A percentile compares a stretch with the other conserved stretches of the same genome.
These are phyloP conservation scores for Avena eriantha DNA, from an alignment of 176 grass and related monocot species.

Conservation along the genomic window DNA sequence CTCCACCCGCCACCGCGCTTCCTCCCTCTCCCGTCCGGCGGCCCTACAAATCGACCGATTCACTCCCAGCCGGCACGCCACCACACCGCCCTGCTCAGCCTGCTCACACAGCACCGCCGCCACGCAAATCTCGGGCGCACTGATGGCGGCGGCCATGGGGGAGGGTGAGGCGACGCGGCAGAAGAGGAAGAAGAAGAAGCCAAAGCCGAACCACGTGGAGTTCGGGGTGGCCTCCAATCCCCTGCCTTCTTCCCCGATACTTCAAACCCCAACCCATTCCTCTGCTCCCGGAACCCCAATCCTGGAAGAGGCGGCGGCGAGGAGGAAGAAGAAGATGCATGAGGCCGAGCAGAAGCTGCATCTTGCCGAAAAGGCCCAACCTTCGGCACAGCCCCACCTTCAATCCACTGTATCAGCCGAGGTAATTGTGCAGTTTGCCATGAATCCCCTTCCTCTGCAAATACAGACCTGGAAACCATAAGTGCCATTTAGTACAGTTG, in stretches of 20 bases:
- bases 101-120: no score
- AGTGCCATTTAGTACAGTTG: no score
- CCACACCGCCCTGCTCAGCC: no score
- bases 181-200: conserved; percentile 14
- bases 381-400: no score
- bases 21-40: no score
- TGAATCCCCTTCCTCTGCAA: no score
- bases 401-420: no score
- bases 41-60: no score
- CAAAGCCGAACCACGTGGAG: not conserved
- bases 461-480: no score
- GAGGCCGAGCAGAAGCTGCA: not conserved
- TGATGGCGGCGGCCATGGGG: not conserved
- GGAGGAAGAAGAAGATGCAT: not conserved
- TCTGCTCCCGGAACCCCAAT: not conserved
- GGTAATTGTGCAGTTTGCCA: no score
- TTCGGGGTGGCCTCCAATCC: not conserved
- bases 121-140: not conserved
- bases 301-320: not conserved
- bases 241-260: not conserved
- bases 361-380: not conserved
- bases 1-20: no score
- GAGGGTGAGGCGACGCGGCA: not conserved
- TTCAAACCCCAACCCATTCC: not conserved
- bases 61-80: no score